Evolutionary conservation across 139 green algal genomes (phyloP).

Genomic region (Spirogloea muscicola): DNA sequence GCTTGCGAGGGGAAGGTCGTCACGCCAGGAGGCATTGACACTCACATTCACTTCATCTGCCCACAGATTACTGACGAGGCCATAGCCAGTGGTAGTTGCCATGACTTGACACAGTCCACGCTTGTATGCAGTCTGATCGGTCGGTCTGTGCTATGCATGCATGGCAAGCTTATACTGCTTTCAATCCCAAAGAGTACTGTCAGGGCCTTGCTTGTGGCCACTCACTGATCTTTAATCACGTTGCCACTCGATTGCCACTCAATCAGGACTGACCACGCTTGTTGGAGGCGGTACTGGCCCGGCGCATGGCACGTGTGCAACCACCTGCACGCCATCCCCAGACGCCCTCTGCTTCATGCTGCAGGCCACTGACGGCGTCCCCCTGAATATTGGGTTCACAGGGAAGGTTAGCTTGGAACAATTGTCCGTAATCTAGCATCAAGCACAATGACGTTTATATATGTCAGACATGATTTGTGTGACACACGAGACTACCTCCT

Average conservation of each 20-base stretch:
- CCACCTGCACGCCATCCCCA: constrained; percentile 52
- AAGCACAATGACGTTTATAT: too few species aligned
- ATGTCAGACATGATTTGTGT: too few species aligned
- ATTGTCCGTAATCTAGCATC: too few species aligned
- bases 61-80: constrained; percentile 45
- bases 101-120: constrained; percentile 2
- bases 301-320: constrained; percentile 50
- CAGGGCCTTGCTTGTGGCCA: too few species aligned
- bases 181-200: too few species aligned
- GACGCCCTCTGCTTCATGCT: constrained; percentile 52
- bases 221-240: too few species aligned
- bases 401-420: constrained; percentile 51
- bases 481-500: too few species aligned
- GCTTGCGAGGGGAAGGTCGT: constrained; percentile 52
- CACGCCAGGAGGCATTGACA: constrained; percentile 54
- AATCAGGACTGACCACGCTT: constrained; percentile 27
- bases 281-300: constrained; percentile 50
- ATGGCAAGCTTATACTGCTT: too few species aligned
- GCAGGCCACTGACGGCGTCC: constrained; percentile 51
- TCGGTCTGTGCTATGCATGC: too few species aligned
- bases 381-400: constrained; percentile 56
- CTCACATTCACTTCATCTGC: constrained; percentile 58
- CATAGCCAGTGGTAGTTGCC: constrained; percentile 26
- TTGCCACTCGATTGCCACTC: too few species aligned
- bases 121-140: not conserved